A percentile compares a stretch with the other conserved stretches of the same genome.
Conservation (phyloP, 2,329 filamentous ascomycete species). For the Aspergillus sp. region DNA sequence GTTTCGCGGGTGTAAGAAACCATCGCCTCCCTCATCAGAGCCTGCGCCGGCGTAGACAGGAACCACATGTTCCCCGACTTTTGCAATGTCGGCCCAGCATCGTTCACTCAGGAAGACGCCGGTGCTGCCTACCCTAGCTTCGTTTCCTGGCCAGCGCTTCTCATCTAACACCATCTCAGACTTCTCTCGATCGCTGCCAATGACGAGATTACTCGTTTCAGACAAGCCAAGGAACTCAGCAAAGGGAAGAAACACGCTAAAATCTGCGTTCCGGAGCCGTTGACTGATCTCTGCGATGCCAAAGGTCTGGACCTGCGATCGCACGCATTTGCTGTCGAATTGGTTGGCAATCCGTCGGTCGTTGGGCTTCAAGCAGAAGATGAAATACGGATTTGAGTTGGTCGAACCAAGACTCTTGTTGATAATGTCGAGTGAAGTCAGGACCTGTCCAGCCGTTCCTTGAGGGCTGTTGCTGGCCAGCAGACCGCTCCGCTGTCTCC, state of each 20-base stretch:
- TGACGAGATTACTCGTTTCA: slow-evolving; percentile 73
- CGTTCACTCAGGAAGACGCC: slow-evolving; percentile 92
- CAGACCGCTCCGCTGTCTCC: slow-evolving; percentile 33
- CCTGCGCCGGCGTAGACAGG: slow-evolving; percentile 55
- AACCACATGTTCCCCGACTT: slow-evolving; percentile 55
- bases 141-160: slow-evolving; percentile 84
- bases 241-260: slow-evolving; percentile 91
- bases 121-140: slow-evolving; percentile 82
- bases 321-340: slow-evolving; percentile 97
- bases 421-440: slow-evolving; percentile 81
- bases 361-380: slow-evolving; percentile 96
- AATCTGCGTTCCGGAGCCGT: slow-evolving; percentile 82
- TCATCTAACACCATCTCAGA: slow-evolving; percentile 85
- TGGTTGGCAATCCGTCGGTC: slow-evolving; percentile 96
- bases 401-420: slow-evolving; percentile 74
- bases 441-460: slow-evolving; percentile 85
- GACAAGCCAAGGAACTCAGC: slow-evolving; percentile 87
- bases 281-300: slow-evolving; percentile 97
- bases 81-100: slow-evolving; percentile 86
- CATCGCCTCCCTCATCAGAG: slow-evolving; percentile 47
- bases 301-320: slow-evolving; percentile 87
- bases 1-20: slow-evolving; percentile 45
- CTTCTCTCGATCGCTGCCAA: slow-evolving; percentile 88
- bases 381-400: slow-evolving; percentile 86
- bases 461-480: slow-evolving; percentile 47